Evolutionary conservation across 139 green algal species (phyloP).

Genomic region (Limnomonas spitsbergensis): DNA sequence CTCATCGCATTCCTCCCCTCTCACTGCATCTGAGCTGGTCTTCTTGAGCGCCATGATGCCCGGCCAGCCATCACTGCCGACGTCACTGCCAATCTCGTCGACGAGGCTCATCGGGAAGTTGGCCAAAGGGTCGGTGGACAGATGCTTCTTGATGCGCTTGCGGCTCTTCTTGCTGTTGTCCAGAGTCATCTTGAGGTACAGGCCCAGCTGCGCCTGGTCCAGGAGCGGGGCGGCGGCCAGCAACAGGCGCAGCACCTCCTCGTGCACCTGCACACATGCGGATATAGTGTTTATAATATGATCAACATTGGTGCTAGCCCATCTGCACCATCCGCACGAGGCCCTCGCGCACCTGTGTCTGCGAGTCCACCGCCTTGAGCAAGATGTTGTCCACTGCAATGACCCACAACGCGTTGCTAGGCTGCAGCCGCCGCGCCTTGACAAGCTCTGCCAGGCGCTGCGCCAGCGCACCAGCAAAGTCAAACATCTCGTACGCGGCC

Average conservation of each 20-base stretch:
- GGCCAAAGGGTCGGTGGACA: constrained; percentile 24
- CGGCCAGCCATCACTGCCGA: constrained; percentile 39
- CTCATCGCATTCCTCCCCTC: no score
- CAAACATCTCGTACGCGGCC: constrained; percentile 13
- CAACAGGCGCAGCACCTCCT: constrained; percentile 74
- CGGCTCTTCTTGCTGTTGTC: constrained; percentile 42
- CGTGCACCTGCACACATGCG: constrained; percentile 52
- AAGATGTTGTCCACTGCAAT: constrained; percentile 61
- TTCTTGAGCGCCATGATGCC: constrained; percentile 42
- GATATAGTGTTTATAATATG: no score
- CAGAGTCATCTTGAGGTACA: constrained; percentile 51
- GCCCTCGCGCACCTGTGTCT: constrained; percentile 48
- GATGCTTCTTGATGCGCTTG: constrained; percentile 29
- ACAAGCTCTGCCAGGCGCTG: constrained; percentile 37
- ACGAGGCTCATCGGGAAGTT: constrained; percentile 35
- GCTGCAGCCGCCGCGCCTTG: constrained; percentile 22
- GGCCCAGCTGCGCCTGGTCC: constrained; percentile 29
- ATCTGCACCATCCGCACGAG: not conserved
- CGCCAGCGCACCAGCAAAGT: constrained; percentile 33
- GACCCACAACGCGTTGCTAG: constrained; percentile 46
- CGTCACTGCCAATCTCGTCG: constrained; percentile 34
- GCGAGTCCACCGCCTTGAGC: constrained; percentile 53
- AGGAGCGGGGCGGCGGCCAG: constrained; percentile 50
- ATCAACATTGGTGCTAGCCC: no score
- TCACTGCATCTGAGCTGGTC: constrained; percentile 28